phyloP scores from a whole-genome alignment of 2,329 filamentous ascomycete genomes.

The Calonectria crousiana region DNA sequence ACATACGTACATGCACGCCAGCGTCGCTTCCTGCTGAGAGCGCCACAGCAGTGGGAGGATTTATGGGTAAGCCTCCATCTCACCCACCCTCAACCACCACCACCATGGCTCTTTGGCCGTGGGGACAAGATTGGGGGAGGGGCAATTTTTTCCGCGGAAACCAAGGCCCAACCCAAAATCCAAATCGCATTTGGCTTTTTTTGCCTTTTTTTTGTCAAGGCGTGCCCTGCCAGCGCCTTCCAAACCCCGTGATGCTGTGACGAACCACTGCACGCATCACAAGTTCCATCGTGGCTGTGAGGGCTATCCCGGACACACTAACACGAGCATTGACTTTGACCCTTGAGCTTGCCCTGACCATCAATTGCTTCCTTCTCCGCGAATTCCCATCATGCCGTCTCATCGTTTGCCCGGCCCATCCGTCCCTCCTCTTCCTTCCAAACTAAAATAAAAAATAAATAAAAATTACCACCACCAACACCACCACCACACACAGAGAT shows the following conservation, averaged over 20 bases:
- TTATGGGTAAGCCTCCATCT: not conserved
- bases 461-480: not conserved
- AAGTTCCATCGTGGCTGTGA: not conserved
- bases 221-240: not conserved
- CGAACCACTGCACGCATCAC: not conserved
- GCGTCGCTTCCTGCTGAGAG: not conserved
- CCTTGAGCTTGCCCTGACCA: not conserved
- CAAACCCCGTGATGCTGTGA: not conserved
- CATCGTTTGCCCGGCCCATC: not conserved
- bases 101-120: not conserved
- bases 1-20: not conserved
- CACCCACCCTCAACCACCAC: not conserved
- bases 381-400: not conserved
- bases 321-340: conserved; percentile 6
- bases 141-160: not conserved
- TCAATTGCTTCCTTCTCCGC: not conserved
- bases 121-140: not conserved
- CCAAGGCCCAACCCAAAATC: not conserved
- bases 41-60: not conserved
- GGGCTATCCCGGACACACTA: not conserved
- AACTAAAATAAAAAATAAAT: not conserved
- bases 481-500: too few relatives aligned
- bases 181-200: not conserved
- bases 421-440: not conserved
- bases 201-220: not conserved